These are phyloP conservation scores for Spiraea crenata DNA, from an alignment of 331 rosid genomes.

Conservation along the genomic window DNA sequence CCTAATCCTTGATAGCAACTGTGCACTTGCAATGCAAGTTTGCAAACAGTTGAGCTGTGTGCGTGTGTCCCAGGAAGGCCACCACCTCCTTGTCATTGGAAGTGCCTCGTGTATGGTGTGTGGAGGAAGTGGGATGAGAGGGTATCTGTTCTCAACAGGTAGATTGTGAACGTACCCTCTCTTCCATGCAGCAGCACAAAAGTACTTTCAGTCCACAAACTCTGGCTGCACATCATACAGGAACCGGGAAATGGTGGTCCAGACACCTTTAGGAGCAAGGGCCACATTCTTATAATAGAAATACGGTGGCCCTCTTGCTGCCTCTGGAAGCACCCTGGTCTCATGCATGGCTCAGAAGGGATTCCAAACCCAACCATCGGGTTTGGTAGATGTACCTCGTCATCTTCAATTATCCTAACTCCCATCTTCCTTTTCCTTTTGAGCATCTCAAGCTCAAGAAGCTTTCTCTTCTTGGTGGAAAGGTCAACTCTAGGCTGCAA, in stretches of 20 bases:
- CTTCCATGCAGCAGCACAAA: slow-evolving; percentile 92
- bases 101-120: slow-evolving; percentile 67
- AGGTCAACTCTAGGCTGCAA: slow-evolving; percentile 47
- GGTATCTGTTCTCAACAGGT: slow-evolving; percentile 68
- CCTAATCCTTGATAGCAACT: slow-evolving; percentile 67
- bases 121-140: slow-evolving; percentile 82
- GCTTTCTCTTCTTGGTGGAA: slow-evolving; percentile 50
- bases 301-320: slow-evolving; percentile 80
- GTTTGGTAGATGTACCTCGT: slow-evolving; percentile 70
- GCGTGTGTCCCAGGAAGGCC: slow-evolving; percentile 92
- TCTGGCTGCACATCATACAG: slow-evolving; percentile 81
- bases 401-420: slow-evolving; percentile 52
- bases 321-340: slow-evolving; percentile 50
- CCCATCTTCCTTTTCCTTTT: slow-evolving; percentile 53
- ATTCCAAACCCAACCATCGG: slow-evolving; percentile 93
- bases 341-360: slow-evolving; percentile 48
- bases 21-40: slow-evolving; percentile 72
- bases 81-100: slow-evolving; percentile 84
- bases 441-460: slow-evolving; percentile 43
- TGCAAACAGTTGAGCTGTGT: slow-evolving; percentile 78
- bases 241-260: slow-evolving; percentile 86
- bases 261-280: slow-evolving; percentile 89
- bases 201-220: slow-evolving; percentile 84
- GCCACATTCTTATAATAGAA: slow-evolving; percentile 96
- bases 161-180: slow-evolving; percentile 96